Evolutionary conservation across 495 filamentous ascomycete genomes (phyloP), one percentile per base, ranked within the genome.

Genomic region (Penicillium crystallinum): DNA sequence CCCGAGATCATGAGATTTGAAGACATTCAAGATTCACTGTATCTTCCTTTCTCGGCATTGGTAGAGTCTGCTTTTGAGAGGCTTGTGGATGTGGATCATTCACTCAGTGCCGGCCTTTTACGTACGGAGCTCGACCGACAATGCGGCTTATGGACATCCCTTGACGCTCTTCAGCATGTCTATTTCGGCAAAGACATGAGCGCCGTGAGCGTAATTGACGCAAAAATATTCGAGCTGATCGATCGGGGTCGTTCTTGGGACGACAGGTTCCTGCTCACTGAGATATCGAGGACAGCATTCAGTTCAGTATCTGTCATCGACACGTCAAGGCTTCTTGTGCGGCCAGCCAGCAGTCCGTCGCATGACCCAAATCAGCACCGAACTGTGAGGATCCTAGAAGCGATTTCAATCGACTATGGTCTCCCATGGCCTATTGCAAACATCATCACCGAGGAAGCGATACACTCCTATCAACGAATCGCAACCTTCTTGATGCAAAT

Each of bases 351-450:
- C 37, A 57, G 55, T 43, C 35, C 55, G 17, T 36, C 31, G 6
- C 29, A 37, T 14, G 33, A 64, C 19, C 31, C 35, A 38, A 36
- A 54, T 30, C 46, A 43, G 43, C 44, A 58, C 37, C 56, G 71
- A 45, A 74, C 73, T 6, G 71, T 85, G 22, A 76, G 66, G 18
- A 71, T 76, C 15, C 73, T 91, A 7, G 69, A 78, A 9, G 67
- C 64, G n/a, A 71, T 89, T 5, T 75, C 72, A 6, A 72, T 89
- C 10, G 72, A 70, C 3, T 88, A 86, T 54, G 67, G 78, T 41
- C 75, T 97, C 3, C 81, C 87, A 7, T 96, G 91, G 91, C 83
- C 90, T 0, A 75, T 95, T n/a, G 86, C 84, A 30, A 93, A 96
- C 42, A 81, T 97, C 19, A 76, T 96, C 40, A 80, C 77, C 0